phyloP scores from a whole-genome alignment of 169 alveolate genomes.

The Cytauxzoon felis region DNA sequence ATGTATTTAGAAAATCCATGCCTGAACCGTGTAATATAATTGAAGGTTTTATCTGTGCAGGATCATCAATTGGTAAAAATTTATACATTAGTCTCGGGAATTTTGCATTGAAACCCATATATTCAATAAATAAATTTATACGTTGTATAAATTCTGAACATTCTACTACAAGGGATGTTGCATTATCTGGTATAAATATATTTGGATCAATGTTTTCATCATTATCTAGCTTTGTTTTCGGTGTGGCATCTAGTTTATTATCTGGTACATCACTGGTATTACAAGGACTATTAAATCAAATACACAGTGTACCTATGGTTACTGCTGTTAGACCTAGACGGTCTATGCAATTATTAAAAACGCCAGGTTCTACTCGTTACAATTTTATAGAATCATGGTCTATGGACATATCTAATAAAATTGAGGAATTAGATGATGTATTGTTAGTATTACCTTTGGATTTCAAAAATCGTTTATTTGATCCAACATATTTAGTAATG shows the following conservation, averaged over 20 bases:
- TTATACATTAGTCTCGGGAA: slow-evolving; percentile 63
- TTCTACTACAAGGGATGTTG: slow-evolving; percentile 25
- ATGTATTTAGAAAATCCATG: slow-evolving; percentile 58
- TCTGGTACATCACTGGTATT: slow-evolving; percentile 62
- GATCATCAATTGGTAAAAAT: slow-evolving; percentile 61
- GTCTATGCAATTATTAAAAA: slow-evolving; percentile 53
- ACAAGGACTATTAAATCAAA: slow-evolving; percentile 72
- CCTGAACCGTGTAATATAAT: slow-evolving; percentile 71
- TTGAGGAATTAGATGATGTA: slow-evolving; percentile 55
- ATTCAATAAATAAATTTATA: slow-evolving; percentile 45
- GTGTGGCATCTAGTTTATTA: slow-evolving; percentile 50
- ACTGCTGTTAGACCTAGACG: slow-evolving; percentile 71
- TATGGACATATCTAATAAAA: slow-evolving; percentile 50
- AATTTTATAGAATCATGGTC: slow-evolving; percentile 74
- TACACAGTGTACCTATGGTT: slow-evolving; percentile 70
- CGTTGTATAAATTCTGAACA: slow-evolving; percentile 20
- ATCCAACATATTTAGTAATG: slow-evolving; percentile 44
- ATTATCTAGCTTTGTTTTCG: slow-evolving; percentile 36
- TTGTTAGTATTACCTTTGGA: slow-evolving; percentile 67
- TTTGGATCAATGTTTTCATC: slow-evolving; percentile 55
- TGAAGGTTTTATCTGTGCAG: slow-evolving; percentile 70
- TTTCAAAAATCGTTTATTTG: slow-evolving; percentile 47
- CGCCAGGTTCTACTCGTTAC: slow-evolving; percentile 66
- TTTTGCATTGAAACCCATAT: slow-evolving; percentile 59
- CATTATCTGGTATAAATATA: slow-evolving; percentile 60